These are phyloP conservation scores for Plasmodium fragile DNA, from an alignment of 169 alveolate species.

Conservation along the genomic window DNA sequence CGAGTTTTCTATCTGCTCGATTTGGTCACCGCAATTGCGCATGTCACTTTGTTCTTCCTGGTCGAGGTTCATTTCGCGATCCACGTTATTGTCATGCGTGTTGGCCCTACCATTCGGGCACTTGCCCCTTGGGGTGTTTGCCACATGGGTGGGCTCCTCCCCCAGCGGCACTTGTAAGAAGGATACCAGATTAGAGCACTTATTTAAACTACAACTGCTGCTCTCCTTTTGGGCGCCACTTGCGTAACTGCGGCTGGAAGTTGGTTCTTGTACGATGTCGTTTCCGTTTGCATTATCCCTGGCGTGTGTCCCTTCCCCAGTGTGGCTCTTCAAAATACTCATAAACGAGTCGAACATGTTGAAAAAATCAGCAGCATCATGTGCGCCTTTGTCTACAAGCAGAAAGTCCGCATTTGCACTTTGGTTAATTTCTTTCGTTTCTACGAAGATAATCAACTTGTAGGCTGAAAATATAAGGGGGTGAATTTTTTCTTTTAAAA, in stretches of 20 bases:
- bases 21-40: background rate
- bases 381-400: background rate
- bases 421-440: conserved; percentile 44
- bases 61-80: background rate
- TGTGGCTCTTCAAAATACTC: conserved; percentile 8
- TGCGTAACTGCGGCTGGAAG: background rate
- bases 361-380: background rate
- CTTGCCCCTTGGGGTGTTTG: background rate
- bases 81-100: background rate
- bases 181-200: background rate
- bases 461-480: conserved; percentile 49
- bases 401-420: conserved; percentile 20
- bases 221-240: background rate
- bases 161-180: background rate
- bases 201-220: background rate
- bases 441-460: conserved; percentile 59
- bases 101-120: background rate
- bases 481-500: conserved; percentile 56
- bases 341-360: conserved; percentile 17
- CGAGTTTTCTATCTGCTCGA: background rate
- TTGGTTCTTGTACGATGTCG: background rate
- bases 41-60: background rate
- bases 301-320: background rate
- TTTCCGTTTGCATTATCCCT: background rate
- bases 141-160: background rate